Percentiles rank a stretch among this genome's conserved stretches.
phyloP scores from a whole-genome alignment of 192 early-diverging fungal genomes.

The Geosiphon pyriformis region DNA sequence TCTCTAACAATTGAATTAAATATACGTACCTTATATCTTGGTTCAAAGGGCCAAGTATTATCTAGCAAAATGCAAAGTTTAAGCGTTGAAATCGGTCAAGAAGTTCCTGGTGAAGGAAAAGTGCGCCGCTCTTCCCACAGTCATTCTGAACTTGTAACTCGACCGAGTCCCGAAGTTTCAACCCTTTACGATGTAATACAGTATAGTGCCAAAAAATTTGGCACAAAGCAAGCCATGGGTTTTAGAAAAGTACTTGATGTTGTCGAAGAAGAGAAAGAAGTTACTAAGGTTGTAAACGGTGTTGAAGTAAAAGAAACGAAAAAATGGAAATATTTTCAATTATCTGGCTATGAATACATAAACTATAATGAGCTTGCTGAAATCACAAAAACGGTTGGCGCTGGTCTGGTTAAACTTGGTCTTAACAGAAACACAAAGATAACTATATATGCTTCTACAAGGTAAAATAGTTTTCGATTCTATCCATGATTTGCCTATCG shows the following conservation, averaged over 20 bases:
- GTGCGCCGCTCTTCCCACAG: constrained; percentile 43
- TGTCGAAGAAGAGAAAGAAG: constrained; percentile 71
- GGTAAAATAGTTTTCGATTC: constrained; percentile 39
- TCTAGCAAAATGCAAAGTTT: too few species aligned
- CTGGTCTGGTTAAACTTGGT: constrained; percentile 69
- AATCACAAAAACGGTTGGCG: constrained; percentile 52
- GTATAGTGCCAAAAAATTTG: constrained; percentile 50
- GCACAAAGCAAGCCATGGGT: constrained; percentile 60
- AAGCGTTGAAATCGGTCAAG: background rate
- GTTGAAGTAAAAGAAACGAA: constrained; percentile 63
- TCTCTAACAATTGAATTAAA: too few species aligned
- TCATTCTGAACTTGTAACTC: constrained; percentile 38
- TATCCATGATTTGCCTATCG: too few species aligned
- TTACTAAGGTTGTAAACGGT: constrained; percentile 55
- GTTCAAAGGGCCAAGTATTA: too few species aligned
- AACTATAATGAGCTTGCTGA: constrained; percentile 67
- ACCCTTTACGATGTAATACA: constrained; percentile 71
- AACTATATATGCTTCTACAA: constrained; percentile 67
- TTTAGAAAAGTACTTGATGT: constrained; percentile 58
- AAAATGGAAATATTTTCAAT: constrained; percentile 76
- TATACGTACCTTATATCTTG: too few species aligned
- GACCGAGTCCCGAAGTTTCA: constrained; percentile 41
- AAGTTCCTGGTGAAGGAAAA: constrained; percentile 34
- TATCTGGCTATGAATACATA: constrained; percentile 77
- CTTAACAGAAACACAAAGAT: constrained; percentile 41